Evolutionary conservation across 139 green algal genomes (phyloP), one percentile per base, ranked within the genome.

Genomic region (Chlamydomonas eustigma): DNA sequence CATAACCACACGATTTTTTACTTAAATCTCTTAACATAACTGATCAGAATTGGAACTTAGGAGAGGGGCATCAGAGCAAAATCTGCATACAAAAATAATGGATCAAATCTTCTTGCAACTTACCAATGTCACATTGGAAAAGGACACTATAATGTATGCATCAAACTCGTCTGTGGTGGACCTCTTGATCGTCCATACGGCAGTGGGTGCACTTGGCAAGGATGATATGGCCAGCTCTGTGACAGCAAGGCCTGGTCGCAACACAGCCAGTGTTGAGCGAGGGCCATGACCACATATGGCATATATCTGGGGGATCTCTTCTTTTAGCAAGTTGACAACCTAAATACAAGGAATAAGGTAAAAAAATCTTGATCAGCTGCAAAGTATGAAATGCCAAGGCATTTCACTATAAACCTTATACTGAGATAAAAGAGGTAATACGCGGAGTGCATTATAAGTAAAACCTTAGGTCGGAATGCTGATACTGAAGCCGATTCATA

Each of bases 131-230:
- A 93, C 95, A 67, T 98, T 98, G 67, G 78, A 80, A 86, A 99
- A 99, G 25, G 91, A 97, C 52, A 99, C 95, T 8, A 99, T 87
- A 72, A 99, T 98, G 90, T 93, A 98, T 2, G 88, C 84, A 77
- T 99, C 95, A 74, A 90, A 95, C 52, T 95, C 91, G 71, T 98
- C 93, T 22, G 64, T 75, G 2, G 76, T 71, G 37, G 71, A 77
- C 30, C 85, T 83, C 36, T 86, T 84, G 30, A 97, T 75, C 6
- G 95, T 98, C 87, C 91, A 98, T 4, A 98, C 90, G 1, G 87
- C 93, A 4, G 84, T 98, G 65, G 95, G 95, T 30, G 88, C 85
- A 35, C 93, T 94, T 0, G 96, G 94, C 71, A 98, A 84, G 18
- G 88, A 86, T 0, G 88, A 94, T 34, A 95, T 91, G 0, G 96